Evolutionary conservation across 2,329 filamentous ascomycete genomes (phyloP).

Genomic region (Leptographium wingfieldii): DNA sequence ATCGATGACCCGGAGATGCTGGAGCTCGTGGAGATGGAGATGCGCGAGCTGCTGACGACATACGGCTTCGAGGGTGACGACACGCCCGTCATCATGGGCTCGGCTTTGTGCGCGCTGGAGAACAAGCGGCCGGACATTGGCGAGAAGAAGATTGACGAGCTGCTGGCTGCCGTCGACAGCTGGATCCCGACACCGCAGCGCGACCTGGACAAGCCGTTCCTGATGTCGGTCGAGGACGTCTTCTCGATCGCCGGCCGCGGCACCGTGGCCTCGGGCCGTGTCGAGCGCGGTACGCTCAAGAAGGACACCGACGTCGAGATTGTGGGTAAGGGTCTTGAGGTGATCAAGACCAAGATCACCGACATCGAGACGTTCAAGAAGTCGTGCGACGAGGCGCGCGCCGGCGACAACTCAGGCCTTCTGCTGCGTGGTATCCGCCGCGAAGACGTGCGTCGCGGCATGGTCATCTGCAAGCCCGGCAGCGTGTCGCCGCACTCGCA

Average conservation of each 20-base stretch:
- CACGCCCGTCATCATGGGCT: slow-evolving; percentile 93
- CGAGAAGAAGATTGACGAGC: slow-evolving; percentile 75
- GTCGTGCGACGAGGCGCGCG: slow-evolving; percentile 90
- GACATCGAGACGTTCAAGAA: slow-evolving; percentile 99
- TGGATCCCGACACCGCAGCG: slow-evolving; percentile 96
- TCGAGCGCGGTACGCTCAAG: slow-evolving; percentile 91
- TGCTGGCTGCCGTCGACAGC: slow-evolving; percentile 75
- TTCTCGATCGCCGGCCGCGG: slow-evolving; percentile 88
- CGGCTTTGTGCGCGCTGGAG: slow-evolving; percentile 88
- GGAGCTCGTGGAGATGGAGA: slow-evolving; percentile 99
- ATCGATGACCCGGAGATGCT: slow-evolving; percentile 98
- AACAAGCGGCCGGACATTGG: slow-evolving; percentile 80
- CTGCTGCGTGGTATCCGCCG: slow-evolving; percentile 91
- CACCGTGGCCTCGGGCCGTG: slow-evolving; percentile 92
- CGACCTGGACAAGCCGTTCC: slow-evolving; percentile 94
- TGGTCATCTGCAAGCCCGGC: slow-evolving; percentile 82
- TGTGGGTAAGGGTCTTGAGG: slow-evolving; percentile 66
- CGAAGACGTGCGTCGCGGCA: slow-evolving; percentile 87
- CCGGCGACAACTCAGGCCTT: slow-evolving; percentile 96
- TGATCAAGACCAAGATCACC: slow-evolving; percentile 98
- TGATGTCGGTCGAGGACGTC: slow-evolving; percentile 94
- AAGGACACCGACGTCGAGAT: slow-evolving; percentile 90
- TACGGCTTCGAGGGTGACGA: slow-evolving; percentile 98
- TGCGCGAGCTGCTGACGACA: slow-evolving; percentile 85
- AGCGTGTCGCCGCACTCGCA: slow-evolving; percentile 76